Evolutionary conservation across 1,284 basidiomycete species (phyloP).

Genomic region (Marasmius tenuissimus): DNA sequence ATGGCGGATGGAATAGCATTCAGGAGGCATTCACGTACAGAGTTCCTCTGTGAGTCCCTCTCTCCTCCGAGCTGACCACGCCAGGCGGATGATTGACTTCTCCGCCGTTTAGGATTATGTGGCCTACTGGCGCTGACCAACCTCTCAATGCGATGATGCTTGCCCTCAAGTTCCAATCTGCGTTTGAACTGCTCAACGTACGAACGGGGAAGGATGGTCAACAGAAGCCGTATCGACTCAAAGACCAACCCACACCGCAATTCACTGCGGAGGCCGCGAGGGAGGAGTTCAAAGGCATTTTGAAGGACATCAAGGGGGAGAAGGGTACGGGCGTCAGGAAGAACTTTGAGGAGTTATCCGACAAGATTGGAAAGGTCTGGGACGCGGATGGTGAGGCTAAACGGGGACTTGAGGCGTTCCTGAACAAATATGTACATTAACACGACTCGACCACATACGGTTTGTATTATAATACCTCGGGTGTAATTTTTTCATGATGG

Average conservation of each 20-base stretch:
- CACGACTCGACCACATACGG: too few relatives aligned
- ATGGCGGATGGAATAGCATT: conserved; percentile 10
- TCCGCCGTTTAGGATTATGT: conserved; percentile 5
- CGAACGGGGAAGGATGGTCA: conserved; percentile 8
- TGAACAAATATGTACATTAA: conserved; percentile 5
- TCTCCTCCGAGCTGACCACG: neutral
- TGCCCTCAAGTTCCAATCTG: conserved; percentile 1
- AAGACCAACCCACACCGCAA: neutral
- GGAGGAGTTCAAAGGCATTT: neutral
- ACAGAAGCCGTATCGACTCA: neutral
- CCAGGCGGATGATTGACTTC: neutral
- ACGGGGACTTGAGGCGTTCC: neutral
- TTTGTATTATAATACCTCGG: too few relatives aligned
- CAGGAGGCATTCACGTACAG: conserved; percentile 3
- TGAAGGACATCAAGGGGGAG: conserved; percentile 1
- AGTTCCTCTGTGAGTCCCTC: conserved; percentile 5
- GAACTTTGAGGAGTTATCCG: conserved; percentile 5
- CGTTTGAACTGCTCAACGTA: conserved; percentile 9
- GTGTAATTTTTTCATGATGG: too few relatives aligned
- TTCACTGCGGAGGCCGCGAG: conserved; percentile 5
- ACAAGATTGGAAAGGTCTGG: conserved; percentile 1
- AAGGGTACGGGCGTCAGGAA: conserved; percentile 2
- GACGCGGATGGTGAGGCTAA: conserved; percentile 3
- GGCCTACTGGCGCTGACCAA: conserved; percentile 12
- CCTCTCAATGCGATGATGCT: conserved; percentile 5